These are phyloP conservation scores for Kwoniella pini DNA, from an alignment of 768 basidiomycete species.

Conservation along the genomic window DNA sequence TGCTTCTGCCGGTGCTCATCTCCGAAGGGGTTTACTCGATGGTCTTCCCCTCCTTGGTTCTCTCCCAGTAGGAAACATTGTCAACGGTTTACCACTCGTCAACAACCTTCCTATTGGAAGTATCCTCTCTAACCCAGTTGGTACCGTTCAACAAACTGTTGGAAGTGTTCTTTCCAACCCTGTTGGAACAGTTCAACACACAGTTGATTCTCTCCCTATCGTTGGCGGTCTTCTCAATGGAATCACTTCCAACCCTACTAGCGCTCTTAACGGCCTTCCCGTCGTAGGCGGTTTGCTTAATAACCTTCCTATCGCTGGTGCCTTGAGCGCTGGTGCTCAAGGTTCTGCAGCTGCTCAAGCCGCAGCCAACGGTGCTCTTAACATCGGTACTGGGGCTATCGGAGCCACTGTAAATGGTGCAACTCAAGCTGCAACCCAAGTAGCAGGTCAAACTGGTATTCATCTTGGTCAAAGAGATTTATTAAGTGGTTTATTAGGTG, in stretches of 20 bases:
- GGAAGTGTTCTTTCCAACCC: constrained; percentile 12
- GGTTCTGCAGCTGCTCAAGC: neutral
- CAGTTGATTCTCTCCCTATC: constrained; percentile 10
- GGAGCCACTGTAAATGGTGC: constrained; percentile 5
- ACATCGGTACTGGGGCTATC: constrained; percentile 9
- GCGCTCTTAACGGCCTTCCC: too few species aligned
- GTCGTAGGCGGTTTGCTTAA: too few species aligned
- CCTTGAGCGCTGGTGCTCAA: constrained; percentile 3
- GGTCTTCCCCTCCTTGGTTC: constrained; percentile 15
- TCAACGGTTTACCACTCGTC: constrained; percentile 14
- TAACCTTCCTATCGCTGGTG: constrained; percentile 13
- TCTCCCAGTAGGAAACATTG: constrained; percentile 16
- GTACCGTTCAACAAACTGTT: constrained; percentile 6
- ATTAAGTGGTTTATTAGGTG: constrained; percentile 5
- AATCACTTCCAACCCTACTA: constrained; percentile 1
- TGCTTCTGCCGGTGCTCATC: neutral
- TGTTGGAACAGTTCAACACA: constrained; percentile 3
- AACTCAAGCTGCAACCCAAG: neutral
- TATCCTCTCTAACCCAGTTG: constrained; percentile 18
- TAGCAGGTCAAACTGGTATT: constrained; percentile 3
- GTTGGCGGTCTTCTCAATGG: constrained; percentile 14
- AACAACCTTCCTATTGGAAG: constrained; percentile 11
- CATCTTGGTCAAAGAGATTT: constrained; percentile 6
- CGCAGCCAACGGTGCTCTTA: constrained; percentile 6
- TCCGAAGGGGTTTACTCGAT: constrained; percentile 11